A percentile compares a stretch with the other conserved stretches of the same genome.
Evolutionary conservation across 2,329 filamentous ascomycete genomes (phyloP).

Genomic region (Phialophora chinensis): DNA sequence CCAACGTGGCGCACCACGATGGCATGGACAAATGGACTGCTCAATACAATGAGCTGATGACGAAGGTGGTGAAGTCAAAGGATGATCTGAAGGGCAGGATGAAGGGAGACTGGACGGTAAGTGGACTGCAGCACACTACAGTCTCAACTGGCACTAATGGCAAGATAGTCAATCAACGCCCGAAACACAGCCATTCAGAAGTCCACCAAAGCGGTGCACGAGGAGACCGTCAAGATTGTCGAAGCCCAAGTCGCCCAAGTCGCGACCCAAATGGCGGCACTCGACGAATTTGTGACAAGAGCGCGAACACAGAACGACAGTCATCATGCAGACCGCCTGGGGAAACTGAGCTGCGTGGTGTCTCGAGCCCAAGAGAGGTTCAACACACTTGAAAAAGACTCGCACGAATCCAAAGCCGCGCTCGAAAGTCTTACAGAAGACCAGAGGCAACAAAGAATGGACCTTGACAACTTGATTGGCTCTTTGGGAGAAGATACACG

Average conservation of each 20-base stretch:
- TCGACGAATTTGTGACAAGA: constrained; percentile 87
- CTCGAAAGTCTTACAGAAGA: constrained; percentile 24
- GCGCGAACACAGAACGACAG: constrained; percentile 79
- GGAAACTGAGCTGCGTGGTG: constrained; percentile 70
- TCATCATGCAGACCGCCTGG: constrained; percentile 73
- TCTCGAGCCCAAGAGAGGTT: constrained; percentile 26
- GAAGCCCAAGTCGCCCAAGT: constrained; percentile 88
- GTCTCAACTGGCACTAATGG: constrained; percentile 30
- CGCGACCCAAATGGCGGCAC: constrained; percentile 81
- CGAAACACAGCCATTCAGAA: constrained; percentile 83
- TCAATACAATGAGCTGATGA: constrained; percentile 71
- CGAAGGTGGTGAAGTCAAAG: constrained; percentile 73
- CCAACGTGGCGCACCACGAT: constrained; percentile 68
- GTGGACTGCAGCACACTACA: constrained; percentile 42
- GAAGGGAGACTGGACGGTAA: constrained; percentile 82
- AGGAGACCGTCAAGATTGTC: constrained; percentile 86
- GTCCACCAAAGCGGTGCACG: constrained; percentile 85
- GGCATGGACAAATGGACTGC: constrained; percentile 77
- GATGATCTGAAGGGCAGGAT: constrained; percentile 81
- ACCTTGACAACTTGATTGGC: constrained; percentile 25
- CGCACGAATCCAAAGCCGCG: constrained; percentile 19
- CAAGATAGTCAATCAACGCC: constrained; percentile 69
- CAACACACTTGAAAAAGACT: constrained; percentile 20
- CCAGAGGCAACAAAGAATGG: constrained; percentile 20
- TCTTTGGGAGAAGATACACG: constrained; percentile 29